phyloP scores from a whole-genome alignment of 495 filamentous ascomycete species.

The Xylaria intraflava region DNA sequence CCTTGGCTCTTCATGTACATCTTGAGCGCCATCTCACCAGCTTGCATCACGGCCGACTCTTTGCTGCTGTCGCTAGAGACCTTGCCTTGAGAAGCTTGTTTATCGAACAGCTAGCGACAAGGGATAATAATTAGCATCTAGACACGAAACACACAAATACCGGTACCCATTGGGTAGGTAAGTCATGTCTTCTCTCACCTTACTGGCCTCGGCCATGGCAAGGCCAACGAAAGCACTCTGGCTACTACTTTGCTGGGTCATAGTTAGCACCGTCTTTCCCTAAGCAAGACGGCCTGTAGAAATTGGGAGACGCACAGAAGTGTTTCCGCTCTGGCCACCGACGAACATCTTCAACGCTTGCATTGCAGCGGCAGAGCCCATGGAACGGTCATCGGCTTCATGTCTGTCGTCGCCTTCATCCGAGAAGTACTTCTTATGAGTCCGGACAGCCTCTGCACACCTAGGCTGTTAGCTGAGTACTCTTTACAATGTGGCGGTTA shows the following conservation, averaged over 20 bases:
- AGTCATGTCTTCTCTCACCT: slow-evolving; percentile 23
- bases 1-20: slow-evolving; percentile 49
- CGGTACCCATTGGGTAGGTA: neutral
- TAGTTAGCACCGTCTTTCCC: slow-evolving; percentile 18
- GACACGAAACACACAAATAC: neutral
- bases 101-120: slow-evolving; percentile 39
- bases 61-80: slow-evolving; percentile 41
- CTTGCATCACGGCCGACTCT: slow-evolving; percentile 45
- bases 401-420: slow-evolving; percentile 27
- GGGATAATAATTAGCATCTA: neutral
- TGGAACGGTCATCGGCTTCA: slow-evolving; percentile 32
- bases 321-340: slow-evolving; percentile 30
- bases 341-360: slow-evolving; percentile 61
- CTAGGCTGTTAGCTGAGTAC: neutral
- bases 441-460: slow-evolving; percentile 8
- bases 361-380: slow-evolving; percentile 60
- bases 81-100: slow-evolving; percentile 41
- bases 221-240: slow-evolving; percentile 45
- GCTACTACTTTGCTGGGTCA: slow-evolving; percentile 23
- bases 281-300: neutral
- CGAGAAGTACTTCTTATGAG: slow-evolving; percentile 21
- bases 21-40: slow-evolving; percentile 49
- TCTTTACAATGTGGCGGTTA: neutral
- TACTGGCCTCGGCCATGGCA: slow-evolving; percentile 47
- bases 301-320: slow-evolving; percentile 13